Conservation (phyloP, 2,329 filamentous ascomycete species). For the Trichoderma hamatum region DNA sequence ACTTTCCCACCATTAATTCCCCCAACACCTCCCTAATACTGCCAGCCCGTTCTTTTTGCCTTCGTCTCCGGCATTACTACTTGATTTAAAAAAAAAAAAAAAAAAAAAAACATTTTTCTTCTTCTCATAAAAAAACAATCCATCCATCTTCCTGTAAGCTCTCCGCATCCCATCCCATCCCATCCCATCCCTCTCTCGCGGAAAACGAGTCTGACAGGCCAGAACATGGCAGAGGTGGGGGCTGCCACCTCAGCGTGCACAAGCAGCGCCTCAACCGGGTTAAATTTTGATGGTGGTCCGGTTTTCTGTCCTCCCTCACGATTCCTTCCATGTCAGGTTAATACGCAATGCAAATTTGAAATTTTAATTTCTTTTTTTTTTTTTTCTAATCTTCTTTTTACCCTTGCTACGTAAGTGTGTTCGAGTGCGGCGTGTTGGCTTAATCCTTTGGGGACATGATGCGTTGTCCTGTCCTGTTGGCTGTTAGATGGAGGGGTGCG, state of each 20-base stretch:
- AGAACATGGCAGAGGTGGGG: conserved; percentile 3
- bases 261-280: neutral
- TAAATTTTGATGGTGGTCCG: neutral
- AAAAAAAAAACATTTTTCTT: neutral
- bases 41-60: too few species aligned
- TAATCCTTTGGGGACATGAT: conserved; percentile 3
- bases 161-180: neutral
- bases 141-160: neutral
- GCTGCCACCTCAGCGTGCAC: conserved; percentile 21
- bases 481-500: neutral
- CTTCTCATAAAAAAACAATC: neutral
- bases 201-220: neutral
- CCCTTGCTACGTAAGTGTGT: neutral
- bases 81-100: neutral
- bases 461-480: conserved; percentile 14
- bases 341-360: neutral
- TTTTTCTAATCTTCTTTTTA: neutral
- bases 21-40: neutral
- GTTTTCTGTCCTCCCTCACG: neutral
- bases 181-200: neutral
- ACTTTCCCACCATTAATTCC: neutral
- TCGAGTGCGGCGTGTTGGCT: neutral
- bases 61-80: neutral
- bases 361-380: neutral
- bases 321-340: neutral